Percentiles rank a stretch among this genome's conserved stretches.
These are phyloP conservation scores for Globisporangium camurandrum DNA, from an alignment of 352 stramenopile genomes.

Conservation along the genomic window DNA sequence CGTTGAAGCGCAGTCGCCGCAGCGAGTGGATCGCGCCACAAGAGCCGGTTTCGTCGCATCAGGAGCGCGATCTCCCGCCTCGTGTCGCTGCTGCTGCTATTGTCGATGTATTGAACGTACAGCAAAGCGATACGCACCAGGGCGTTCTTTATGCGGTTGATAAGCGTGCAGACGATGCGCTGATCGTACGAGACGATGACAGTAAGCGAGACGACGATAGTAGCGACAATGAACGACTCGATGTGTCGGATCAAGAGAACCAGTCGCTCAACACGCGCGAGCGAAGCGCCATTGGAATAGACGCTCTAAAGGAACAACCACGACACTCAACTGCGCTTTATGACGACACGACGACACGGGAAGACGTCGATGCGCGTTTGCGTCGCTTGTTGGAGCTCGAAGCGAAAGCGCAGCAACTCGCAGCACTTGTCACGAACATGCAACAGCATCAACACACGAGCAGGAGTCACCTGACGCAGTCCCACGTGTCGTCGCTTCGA, in stretches of 20 bases:
- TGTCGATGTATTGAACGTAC: too few relatives aligned
- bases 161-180: too few relatives aligned
- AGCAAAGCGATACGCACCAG: too few relatives aligned
- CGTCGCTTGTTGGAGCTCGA: conserved; percentile 9
- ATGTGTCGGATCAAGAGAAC: conserved; percentile 12
- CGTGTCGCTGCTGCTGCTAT: too few relatives aligned
- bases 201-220: background rate
- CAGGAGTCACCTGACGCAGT: background rate
- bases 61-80: too few relatives aligned
- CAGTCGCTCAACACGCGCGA: background rate
- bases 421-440: conserved; percentile 7
- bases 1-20: conserved; percentile 3
- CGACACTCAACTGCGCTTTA: background rate
- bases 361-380: background rate
- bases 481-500: background rate
- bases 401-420: conserved; percentile 6
- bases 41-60: background rate
- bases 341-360: background rate
- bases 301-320: background rate
- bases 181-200: background rate
- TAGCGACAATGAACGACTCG: background rate
- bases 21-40: background rate
- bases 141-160: too few relatives aligned
- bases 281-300: background rate
- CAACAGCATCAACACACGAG: background rate